Conservation (phyloP, 768 basidiomycete genomes). For the Pisolithus microcarpus region DNA sequence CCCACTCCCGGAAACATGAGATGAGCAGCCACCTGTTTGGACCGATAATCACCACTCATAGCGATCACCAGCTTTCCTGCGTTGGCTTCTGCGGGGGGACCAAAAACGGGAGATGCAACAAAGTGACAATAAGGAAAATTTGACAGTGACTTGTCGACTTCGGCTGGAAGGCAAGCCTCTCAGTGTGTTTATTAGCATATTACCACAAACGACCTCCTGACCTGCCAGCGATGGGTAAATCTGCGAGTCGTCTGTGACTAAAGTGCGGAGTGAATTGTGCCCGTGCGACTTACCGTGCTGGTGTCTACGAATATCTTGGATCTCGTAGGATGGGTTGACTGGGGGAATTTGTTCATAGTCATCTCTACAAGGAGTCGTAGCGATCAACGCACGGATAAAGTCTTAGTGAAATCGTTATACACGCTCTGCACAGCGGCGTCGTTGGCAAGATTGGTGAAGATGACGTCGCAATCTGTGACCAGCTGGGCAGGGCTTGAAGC, state of each 20-base stretch:
- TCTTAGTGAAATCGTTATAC: constrained; percentile 53
- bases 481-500: constrained; percentile 54
- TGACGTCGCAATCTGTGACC: constrained; percentile 61
- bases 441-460: constrained; percentile 65
- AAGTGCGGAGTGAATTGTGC: not conserved
- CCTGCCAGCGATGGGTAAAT: constrained; percentile 51
- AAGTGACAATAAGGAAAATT: constrained; percentile 52
- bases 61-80: constrained; percentile 60
- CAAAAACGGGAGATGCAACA: constrained; percentile 75
- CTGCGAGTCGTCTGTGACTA: constrained; percentile 25
- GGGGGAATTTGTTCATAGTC: constrained; percentile 7
- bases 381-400: constrained; percentile 42
- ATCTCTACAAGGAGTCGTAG: not conserved
- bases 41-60: constrained; percentile 75
- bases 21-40: constrained; percentile 74
- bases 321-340: constrained; percentile 38
- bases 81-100: constrained; percentile 60
- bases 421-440: constrained; percentile 63
- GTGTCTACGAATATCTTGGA: constrained; percentile 81
- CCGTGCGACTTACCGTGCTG: constrained; percentile 54
- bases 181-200: not conserved
- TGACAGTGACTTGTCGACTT: constrained; percentile 64
- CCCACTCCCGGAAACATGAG: constrained; percentile 76
- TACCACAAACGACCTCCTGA: constrained; percentile 9
- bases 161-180: constrained; percentile 32